Conservation (phyloP, 1,284 basidiomycete species). For the Fistulinella staudtii region DNA sequence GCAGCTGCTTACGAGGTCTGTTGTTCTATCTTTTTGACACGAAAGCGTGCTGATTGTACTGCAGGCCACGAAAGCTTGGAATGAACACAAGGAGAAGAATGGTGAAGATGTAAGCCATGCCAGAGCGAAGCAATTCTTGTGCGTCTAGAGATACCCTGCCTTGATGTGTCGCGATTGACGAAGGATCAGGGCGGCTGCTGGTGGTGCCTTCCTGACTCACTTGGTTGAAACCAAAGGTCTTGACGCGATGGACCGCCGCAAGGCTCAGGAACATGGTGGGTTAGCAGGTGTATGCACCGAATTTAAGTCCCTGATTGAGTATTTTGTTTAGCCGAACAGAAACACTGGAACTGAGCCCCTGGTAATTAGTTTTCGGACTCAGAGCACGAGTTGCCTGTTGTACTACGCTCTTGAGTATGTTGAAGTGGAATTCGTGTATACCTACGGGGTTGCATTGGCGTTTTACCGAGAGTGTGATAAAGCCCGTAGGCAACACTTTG, state of each 20-base stretch:
- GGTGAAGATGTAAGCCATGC: slow-evolving; percentile 16
- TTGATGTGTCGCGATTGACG: not conserved
- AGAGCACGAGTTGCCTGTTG: too few relatives aligned
- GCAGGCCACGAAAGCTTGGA: slow-evolving; percentile 29
- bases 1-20: slow-evolving; percentile 28
- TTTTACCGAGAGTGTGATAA: too few relatives aligned
- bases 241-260: slow-evolving; percentile 38
- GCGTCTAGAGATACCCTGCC: slow-evolving; percentile 1
- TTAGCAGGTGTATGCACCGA: too few relatives aligned
- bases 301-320: too few relatives aligned
- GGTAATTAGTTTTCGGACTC: too few relatives aligned
- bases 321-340: too few relatives aligned
- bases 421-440: too few relatives aligned
- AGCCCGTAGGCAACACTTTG: too few relatives aligned
- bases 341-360: too few relatives aligned
- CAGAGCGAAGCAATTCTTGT: slow-evolving; percentile 24
- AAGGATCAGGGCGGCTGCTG: slow-evolving; percentile 24
- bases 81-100: slow-evolving; percentile 17
- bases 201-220: slow-evolving; percentile 44
- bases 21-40: not conserved
- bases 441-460: too few relatives aligned
- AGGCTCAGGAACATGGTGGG: too few relatives aligned
- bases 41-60: slow-evolving; percentile 2
- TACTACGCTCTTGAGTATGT: too few relatives aligned
- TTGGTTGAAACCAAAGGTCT: slow-evolving; percentile 52